Conservation (phyloP, 306 rosid genomes). For the Dryas alaskensis region DNA sequence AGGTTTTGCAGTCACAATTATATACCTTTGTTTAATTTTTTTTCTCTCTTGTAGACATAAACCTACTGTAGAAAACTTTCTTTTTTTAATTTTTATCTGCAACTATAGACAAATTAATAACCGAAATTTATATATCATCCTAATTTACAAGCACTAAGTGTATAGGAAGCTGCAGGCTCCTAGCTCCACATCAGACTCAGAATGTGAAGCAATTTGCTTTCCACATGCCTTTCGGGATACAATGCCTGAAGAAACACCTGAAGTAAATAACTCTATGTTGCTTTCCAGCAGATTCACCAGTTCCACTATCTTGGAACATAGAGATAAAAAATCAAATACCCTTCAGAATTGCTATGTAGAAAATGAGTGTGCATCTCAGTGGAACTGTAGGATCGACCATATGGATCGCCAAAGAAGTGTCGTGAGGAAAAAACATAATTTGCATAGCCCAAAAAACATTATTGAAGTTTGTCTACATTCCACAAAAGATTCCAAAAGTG, state of each 20-base stretch:
- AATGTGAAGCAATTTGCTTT: conserved; percentile 17
- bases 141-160: conserved; percentile 26
- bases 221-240: conserved; percentile 25
- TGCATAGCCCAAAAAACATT: conserved; percentile 31
- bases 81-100: too few species aligned
- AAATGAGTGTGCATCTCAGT: conserved; percentile 39
- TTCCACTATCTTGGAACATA: conserved; percentile 33
- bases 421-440: conserved; percentile 27
- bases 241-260: conserved; percentile 27
- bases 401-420: conserved; percentile 36
- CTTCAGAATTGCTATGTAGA: conserved; percentile 31
- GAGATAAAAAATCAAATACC: conserved; percentile 31
- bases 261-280: conserved; percentile 25
- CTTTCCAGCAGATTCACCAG: conserved; percentile 39
- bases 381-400: conserved; percentile 30
- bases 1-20: not conserved
- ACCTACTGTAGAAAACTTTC: not conserved
- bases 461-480: conserved; percentile 38
- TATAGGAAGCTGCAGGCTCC: conserved; percentile 46
- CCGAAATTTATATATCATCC: conserved; percentile 17
- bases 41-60: not conserved
- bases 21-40: not conserved
- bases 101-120: not conserved
- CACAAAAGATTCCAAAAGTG: conserved; percentile 40
- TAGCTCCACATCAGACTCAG: conserved; percentile 21